These are phyloP conservation scores for Chrysoporthe puriensis DNA, from an alignment of 2,329 filamentous ascomycete species.

Conservation along the genomic window DNA sequence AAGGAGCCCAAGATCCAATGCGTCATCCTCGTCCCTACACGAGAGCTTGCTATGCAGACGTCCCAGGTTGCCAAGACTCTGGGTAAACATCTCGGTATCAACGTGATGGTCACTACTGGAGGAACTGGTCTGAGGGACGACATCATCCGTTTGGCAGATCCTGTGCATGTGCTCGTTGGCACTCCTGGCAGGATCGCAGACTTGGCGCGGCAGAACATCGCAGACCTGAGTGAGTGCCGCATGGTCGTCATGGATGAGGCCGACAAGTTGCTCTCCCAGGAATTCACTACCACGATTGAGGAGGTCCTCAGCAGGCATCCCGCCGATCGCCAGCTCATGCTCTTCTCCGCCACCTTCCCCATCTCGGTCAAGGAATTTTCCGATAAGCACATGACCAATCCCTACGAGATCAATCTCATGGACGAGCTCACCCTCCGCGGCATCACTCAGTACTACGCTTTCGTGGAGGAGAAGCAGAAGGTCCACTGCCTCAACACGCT, in stretches of 20 bases:
- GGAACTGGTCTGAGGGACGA: constrained; percentile 95
- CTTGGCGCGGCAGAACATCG: constrained; percentile 93
- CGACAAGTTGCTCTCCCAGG: constrained; percentile 93
- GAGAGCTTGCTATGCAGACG: constrained; percentile 96
- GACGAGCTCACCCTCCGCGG: constrained; percentile 96
- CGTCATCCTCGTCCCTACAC: constrained; percentile 91
- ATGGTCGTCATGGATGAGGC: constrained; percentile 99
- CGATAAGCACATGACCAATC: constrained; percentile 95
- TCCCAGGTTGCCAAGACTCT: constrained; percentile 99
- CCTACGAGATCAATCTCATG: constrained; percentile 99
- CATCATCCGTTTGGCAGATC: constrained; percentile 90
- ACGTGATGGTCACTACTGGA: constrained; percentile 99
- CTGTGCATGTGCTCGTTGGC: constrained; percentile 96
- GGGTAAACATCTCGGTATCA: constrained; percentile 94
- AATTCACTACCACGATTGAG: constrained; percentile 97
- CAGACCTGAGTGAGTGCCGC: constrained; percentile 91
- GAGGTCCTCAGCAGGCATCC: constrained; percentile 94
- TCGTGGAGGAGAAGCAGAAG: constrained; percentile 99
- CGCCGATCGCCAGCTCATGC: constrained; percentile 97
- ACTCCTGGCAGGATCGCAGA: constrained; percentile 96
- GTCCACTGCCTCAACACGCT: constrained; percentile 98
- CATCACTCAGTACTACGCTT: constrained; percentile 99
- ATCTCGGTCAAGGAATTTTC: constrained; percentile 97
- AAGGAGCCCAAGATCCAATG: constrained; percentile 97
- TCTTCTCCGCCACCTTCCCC: constrained; percentile 98